Base-by-base conservation (phyloP, 306 rosid species). In the Sicyos baderoa region DNA sequence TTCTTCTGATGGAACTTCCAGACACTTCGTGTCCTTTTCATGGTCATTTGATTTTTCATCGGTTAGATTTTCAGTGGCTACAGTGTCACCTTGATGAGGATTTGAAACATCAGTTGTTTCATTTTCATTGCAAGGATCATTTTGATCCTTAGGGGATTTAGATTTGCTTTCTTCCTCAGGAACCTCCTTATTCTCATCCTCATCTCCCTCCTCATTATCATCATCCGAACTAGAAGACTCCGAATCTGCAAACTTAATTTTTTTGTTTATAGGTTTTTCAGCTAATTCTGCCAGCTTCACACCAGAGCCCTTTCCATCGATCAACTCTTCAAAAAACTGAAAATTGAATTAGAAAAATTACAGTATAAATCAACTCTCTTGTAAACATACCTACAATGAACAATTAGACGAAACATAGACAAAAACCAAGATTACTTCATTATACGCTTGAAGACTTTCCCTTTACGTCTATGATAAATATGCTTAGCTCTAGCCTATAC, bases 241-340 rank as follows among this genome's bases (percentile, higher is more conserved):
- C 5, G 95, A 86, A 82, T 87, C 86, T 8, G 87, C 76, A 74
- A 90, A 93, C 14, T 71, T 85, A 58, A 93, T 93, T 54, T 93
- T 93, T 72, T 78, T 90, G 77, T 93, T 90, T 23, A 75, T 11
- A 44, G 99, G 89, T 72, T 53, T 88, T 59, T 47, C 74, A 15
- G 85, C 79, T 61, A 79, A 17, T 72, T 70, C 81, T 16, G 74
- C 74, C 66, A 59, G 67, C 64, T 80, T 73, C 37, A 21, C 72
- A 27, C 75, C 79, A 25, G 82, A 72, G 75, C 73, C 76, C 74
- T 81, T 87, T 61, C 91, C 97, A 17, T 50, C 53, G 68, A 84
- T 78, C 70, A 88, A 78, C 72, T 90, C 99, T 57, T 93, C 97
- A 73, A 74, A 88, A 81, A 79, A 93, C 97, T 93, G 84, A 83